Base-by-base conservation (phyloP, 352 stramenopile species). In the Elongisporangium prolatum region DNA sequence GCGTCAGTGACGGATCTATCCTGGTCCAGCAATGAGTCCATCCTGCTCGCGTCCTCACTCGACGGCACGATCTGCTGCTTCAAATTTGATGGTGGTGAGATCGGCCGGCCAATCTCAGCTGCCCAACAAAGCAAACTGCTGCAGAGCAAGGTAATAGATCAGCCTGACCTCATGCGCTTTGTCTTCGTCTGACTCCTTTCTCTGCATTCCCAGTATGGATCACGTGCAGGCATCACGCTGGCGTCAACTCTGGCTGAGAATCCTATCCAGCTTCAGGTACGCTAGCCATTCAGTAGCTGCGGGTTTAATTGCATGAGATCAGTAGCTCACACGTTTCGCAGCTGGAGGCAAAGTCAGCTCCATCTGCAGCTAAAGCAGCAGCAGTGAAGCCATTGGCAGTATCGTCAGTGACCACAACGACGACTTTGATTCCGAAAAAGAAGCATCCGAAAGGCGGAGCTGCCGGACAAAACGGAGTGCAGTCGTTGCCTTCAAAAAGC, bases 51-150 rank as follows among this genome's bases (percentile, higher is more conserved):
- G 16, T 86, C 75, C 16, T 93, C 84, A 7, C 75, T 95, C 20
- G 86, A 95, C 54, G 86, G 86, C 4, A 73, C 79, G n/a, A 74
- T 95, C 28, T 95, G 86, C 57, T 91, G 82, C 59, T 93, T 95
- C 62, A 74, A 92, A 48, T 87, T 95, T 47, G 69, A 71, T 40
- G 55, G 54, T 0, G 68, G 77, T 5, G 86, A 95, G 61, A 80
- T 93, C 37, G 86, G 86, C 4, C 64, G 51, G 11, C 81, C 86
- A 3, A 86, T 95, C 20, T 86, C 86, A 0, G 80, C 88, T 54
- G 56, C 83, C 2, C 66, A 83, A 3, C 84, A 93, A 59, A 95
- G 84, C 67, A 91, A 91, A 28, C 56, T 95, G 10, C 65, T 95
- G 2, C 86, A 95, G 57, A 70, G 72, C 44, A 91, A 90, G 71